These are phyloP conservation scores for Mortierella sp. DNA, from an alignment of 371 early-diverging fungal genomes.

Conservation along the genomic window DNA sequence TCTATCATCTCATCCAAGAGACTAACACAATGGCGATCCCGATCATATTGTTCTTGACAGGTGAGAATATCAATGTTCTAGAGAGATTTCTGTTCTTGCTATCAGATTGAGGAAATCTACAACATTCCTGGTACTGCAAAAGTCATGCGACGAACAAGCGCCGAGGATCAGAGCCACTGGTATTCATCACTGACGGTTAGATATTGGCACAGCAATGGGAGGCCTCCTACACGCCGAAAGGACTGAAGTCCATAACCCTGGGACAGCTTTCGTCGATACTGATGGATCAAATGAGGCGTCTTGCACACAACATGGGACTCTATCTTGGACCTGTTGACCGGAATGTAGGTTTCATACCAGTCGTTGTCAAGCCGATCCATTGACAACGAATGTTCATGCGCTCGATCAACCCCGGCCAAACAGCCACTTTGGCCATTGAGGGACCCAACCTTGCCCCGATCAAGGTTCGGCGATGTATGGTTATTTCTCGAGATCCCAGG, in stretches of 20 bases:
- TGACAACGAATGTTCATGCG: constrained; percentile 83
- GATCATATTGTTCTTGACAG: constrained; percentile 87
- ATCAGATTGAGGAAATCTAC: constrained; percentile 90
- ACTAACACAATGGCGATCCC: constrained; percentile 67
- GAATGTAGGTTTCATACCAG: constrained; percentile 62
- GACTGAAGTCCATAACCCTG: constrained; percentile 39
- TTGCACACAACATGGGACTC: constrained; percentile 39
- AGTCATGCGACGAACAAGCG: too few species aligned
- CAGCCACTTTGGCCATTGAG: constrained; percentile 84
- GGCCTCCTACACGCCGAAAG: constrained; percentile 65
- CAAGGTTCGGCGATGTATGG: constrained; percentile 77
- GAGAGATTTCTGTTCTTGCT: constrained; percentile 78
- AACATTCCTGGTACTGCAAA: constrained; percentile 72
- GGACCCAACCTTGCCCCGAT: constrained; percentile 46
- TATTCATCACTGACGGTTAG: constrained; percentile 30
- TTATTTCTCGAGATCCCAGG: constrained; percentile 66
- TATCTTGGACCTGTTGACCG: constrained; percentile 65
- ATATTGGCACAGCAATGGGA: constrained; percentile 66
- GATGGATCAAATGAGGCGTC: background rate
- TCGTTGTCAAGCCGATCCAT: constrained; percentile 83
- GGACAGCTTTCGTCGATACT: background rate
- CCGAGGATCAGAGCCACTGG: too few species aligned
- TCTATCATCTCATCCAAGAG: constrained; percentile 43
- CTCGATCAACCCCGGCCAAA: constrained; percentile 82
- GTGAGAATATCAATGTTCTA: constrained; percentile 81